phyloP scores from a whole-genome alignment of 108 stramenopile species.

The Craspedostauros australis region DNA sequence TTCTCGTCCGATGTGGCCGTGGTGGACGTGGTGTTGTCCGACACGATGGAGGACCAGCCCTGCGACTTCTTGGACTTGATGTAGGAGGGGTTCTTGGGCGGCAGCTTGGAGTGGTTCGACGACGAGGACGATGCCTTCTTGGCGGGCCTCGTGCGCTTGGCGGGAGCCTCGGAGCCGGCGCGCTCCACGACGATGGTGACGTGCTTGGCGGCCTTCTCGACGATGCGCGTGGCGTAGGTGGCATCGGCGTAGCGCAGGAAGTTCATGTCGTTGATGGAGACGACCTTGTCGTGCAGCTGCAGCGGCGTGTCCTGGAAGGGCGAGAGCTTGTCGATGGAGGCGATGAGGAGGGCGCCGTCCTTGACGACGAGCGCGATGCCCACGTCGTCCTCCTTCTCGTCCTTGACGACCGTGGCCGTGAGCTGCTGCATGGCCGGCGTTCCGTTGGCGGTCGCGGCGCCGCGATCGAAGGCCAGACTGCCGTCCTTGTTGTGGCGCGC shows the following conservation, averaged over 20 bases:
- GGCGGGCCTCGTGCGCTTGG: no score
- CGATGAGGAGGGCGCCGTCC: not conserved
- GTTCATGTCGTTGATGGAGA: conserved; percentile 28
- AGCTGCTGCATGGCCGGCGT: no score
- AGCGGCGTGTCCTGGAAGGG: conserved; percentile 12
- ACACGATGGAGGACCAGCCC: not conserved
- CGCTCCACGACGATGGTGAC: conserved; percentile 1
- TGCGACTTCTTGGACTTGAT: no score
- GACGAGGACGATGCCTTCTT: no score
- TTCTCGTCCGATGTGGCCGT: no score
- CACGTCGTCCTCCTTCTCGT: not conserved
- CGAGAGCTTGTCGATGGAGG: not conserved
- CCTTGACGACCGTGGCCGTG: no score
- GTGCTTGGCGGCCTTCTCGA: conserved; percentile 5
- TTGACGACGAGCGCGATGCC: conserved; percentile 8
- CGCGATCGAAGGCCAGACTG: conserved; percentile 8
- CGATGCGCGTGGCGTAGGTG: conserved; percentile 5
- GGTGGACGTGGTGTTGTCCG: not conserved
- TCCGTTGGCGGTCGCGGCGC: no score
- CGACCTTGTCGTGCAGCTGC: conserved; percentile 10
- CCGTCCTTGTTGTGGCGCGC: conserved; percentile 17
- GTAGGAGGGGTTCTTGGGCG: no score
- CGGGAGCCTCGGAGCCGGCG: no score
- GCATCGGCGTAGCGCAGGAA: conserved; percentile 24
- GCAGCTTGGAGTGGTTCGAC: no score